Percentiles rank a stretch among this genome's conserved stretches.
These are phyloP conservation scores for Aspergillus incahuasiensis DNA, from an alignment of 495 filamentous ascomycete species.

Conservation along the genomic window DNA sequence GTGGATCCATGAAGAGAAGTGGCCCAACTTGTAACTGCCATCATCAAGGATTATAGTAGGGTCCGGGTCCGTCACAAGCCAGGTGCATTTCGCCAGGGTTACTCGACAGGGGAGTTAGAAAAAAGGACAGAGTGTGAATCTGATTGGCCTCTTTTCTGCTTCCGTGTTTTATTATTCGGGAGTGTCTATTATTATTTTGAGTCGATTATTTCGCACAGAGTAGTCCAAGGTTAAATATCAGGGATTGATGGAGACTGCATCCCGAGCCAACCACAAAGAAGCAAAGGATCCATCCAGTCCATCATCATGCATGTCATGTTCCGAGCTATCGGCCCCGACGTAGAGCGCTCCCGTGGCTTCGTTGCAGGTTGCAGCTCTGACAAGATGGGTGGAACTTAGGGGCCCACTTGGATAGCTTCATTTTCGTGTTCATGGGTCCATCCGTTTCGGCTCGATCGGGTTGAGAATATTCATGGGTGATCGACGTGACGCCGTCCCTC, in stretches of 20 bases:
- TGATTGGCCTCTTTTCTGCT: background rate
- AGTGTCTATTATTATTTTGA: constrained; percentile 7
- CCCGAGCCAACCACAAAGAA: constrained; percentile 5
- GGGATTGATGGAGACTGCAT: constrained; percentile 8
- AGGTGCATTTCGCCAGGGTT: constrained; percentile 15
- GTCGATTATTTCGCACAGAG: background rate
- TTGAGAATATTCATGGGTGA: constrained; percentile 27
- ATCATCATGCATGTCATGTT: background rate
- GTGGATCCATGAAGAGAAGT: constrained; percentile 13
- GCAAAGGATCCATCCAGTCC: background rate
- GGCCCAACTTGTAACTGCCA: constrained; percentile 12
- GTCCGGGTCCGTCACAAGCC: constrained; percentile 20
- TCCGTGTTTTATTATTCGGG: constrained; percentile 8
- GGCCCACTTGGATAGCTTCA: background rate
- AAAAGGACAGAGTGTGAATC: background rate
- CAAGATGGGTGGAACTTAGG: background rate
- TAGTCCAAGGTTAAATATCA: constrained; percentile 7
- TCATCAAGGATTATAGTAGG: constrained; percentile 9
- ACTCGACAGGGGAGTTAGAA: constrained; percentile 13
- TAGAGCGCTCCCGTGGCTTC: background rate
- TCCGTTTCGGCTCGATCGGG: constrained; percentile 24
- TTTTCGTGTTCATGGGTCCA: constrained; percentile 3
- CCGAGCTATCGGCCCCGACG: background rate
- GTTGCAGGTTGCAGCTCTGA: background rate
- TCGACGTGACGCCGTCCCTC: constrained; percentile 43